Percentiles rank a stretch among this genome's conserved stretches.
These are phyloP conservation scores for Silene vulgaris DNA, from an alignment of 179 eudicot species.

Conservation along the genomic window DNA sequence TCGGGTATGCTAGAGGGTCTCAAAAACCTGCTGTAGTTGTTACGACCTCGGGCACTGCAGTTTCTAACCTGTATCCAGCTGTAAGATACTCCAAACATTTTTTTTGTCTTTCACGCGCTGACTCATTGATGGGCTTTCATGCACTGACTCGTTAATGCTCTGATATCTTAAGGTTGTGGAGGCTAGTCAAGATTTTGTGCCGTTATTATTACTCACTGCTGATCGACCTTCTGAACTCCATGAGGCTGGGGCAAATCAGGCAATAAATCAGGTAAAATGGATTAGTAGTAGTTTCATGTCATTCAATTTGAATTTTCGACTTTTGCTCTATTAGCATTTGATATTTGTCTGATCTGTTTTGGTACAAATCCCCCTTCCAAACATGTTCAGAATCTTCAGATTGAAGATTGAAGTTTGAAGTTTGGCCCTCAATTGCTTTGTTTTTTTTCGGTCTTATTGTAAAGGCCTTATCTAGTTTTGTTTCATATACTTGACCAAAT, in stretches of 20 bases:
- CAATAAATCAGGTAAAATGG: slow-evolving; percentile 77
- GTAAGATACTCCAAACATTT: slow-evolving; percentile 46
- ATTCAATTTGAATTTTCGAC: background rate
- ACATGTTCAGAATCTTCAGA: background rate
- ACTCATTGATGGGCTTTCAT: background rate
- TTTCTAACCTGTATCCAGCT: slow-evolving; percentile 92
- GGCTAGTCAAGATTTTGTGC: slow-evolving; percentile 93
- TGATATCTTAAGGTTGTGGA: slow-evolving; percentile 69
- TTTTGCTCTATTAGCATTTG: slow-evolving; percentile 2
- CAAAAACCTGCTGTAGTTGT: slow-evolving; percentile 81
- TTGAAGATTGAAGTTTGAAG: background rate
- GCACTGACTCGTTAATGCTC: slow-evolving; percentile 1
- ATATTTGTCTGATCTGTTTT: background rate
- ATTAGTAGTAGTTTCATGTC: background rate
- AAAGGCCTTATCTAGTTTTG: background rate
- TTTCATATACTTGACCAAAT: slow-evolving; percentile 13
- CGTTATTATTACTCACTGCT: slow-evolving; percentile 78
- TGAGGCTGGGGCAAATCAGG: slow-evolving; percentile 92
- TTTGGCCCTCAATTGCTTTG: background rate
- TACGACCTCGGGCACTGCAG: slow-evolving; percentile 96
- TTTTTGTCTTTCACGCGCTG: slow-evolving; percentile 5
- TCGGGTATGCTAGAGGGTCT: slow-evolving; percentile 93
- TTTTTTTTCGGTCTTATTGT: background rate
- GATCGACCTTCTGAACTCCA: slow-evolving; percentile 93
- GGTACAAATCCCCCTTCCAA: background rate